phyloP scores from a whole-genome alignment of 306 rosid genomes.

The Casuarina cunninghamiana region DNA sequence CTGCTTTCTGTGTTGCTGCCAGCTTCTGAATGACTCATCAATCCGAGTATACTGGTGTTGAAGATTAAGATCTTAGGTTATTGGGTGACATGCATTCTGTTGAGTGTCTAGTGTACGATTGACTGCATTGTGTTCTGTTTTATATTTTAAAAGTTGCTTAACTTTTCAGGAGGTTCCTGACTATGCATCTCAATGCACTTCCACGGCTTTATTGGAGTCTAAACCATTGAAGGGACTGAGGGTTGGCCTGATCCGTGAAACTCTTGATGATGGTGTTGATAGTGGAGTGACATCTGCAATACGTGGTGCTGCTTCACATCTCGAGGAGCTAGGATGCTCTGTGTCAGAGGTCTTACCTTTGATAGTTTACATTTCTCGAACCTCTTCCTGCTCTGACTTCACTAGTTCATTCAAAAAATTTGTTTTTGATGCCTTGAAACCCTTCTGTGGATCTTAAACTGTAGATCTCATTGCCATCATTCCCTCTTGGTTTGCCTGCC shows the following conservation, averaged over 20 bases:
- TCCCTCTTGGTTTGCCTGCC: constrained; percentile 98
- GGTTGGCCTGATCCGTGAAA: constrained; percentile 85
- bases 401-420: background rate
- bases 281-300: constrained; percentile 67
- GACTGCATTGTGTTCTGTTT: constrained; percentile 1
- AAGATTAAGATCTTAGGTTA: background rate
- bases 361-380: constrained; percentile 8
- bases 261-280: constrained; percentile 85
- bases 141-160: constrained; percentile 21
- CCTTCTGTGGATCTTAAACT: constrained; percentile 20
- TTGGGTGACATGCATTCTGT: background rate
- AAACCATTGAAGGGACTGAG: constrained; percentile 91
- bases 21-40: background rate
- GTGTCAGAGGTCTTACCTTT: constrained; percentile 63
- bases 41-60: background rate
- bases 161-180: constrained; percentile 74
- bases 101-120: background rate
- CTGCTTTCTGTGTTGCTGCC: background rate
- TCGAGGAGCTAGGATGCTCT: constrained; percentile 86
- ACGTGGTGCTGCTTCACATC: constrained; percentile 80
- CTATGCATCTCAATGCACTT: constrained; percentile 47
- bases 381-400: constrained; percentile 20
- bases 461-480: constrained; percentile 91
- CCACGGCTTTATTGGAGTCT: constrained; percentile 52
- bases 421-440: constrained; percentile 8